Base-by-base conservation (phyloP, 1,139 yeast genomes). In the Yamadazyma sp. region DNA sequence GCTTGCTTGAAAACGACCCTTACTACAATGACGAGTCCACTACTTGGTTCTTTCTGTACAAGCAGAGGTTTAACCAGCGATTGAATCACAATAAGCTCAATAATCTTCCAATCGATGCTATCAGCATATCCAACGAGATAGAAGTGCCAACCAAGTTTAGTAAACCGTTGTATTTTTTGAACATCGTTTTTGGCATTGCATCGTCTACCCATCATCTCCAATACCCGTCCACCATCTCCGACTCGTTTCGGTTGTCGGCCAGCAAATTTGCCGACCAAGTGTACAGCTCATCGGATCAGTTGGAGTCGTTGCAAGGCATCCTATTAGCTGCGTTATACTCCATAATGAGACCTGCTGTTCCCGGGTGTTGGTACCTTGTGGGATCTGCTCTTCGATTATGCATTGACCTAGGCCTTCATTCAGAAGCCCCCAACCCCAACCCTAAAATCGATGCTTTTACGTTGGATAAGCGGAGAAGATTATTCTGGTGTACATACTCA, bases 361-460 rank as follows among this genome's bases (percentile, higher is more conserved):
- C 96, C 0, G 94, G 96, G 2, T 87, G 87, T n/a, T 89, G 97
- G 97, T 87, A 87, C 53, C 79, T 86, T 1, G 66, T 87, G 44
- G 96, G 96, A 0, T 78, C 87, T 6, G 92, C 92, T 0, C 60
- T 87, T 35, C 70, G 96, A 41, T 61, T 87, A 37, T 82, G 94
- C 50, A 86, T 88, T 18, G 96, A 88, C 57, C 61, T 89, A 44
- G 96, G 95, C 1, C 65, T 89, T 6, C 96, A 88, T 57, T 78
- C 81, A 26, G 95, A 80, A 46, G 31, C 52, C 4, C 48, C 44
- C n/a, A 50, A 52, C 17, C 50, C 48, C 27, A 48, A 42, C 25
- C 46, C 46, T 33, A 68, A 67, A 22, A 52, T 64, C 37, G 80
- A 79, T 48, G 73, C 83, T 0, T 81, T 76, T 48, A 70, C 77